Conservation (phyloP, 129 eudicot genomes). For the Sambucus nigra region DNA sequence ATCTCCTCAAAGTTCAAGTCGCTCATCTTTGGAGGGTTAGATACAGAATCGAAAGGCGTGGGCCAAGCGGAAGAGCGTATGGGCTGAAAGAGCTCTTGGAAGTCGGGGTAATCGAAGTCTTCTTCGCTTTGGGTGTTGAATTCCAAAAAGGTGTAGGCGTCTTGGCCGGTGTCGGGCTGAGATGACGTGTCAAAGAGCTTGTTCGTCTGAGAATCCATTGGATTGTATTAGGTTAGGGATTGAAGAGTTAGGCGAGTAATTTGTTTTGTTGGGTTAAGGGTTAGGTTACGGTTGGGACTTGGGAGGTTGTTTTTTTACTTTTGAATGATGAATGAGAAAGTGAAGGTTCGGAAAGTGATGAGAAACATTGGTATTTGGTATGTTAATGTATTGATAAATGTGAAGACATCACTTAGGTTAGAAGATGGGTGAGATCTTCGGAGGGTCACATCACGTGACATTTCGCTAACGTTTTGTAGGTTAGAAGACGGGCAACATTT, state of each 20-base stretch:
- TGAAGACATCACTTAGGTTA: no score
- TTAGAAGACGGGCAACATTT: no score
- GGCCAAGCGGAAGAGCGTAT: slow-evolving; percentile 62
- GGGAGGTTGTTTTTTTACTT: neutral
- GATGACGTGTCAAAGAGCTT: slow-evolving; percentile 88
- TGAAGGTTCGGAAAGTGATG: no score
- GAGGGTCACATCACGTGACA: no score
- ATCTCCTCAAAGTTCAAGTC: slow-evolving; percentile 86
- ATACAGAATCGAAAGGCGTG: slow-evolving; percentile 53
- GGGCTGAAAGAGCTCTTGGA: slow-evolving; percentile 75
- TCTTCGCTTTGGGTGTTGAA: slow-evolving; percentile 78
- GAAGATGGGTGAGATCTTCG: no score
- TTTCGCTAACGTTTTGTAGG: no score
- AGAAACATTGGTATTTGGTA: no score
- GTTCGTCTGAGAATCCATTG: slow-evolving; percentile 61
- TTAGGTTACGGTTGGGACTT: slow-evolving; percentile 8
- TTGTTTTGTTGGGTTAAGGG: no score
- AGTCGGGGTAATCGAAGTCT: slow-evolving; percentile 67
- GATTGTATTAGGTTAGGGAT: slow-evolving; percentile 4
- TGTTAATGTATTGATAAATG: no score
- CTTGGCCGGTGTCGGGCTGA: slow-evolving; percentile 86
- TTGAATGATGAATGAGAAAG: neutral
- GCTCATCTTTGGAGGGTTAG: slow-evolving; percentile 75
- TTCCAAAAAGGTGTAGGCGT: slow-evolving; percentile 87
- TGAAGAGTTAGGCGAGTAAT: no score